Conservation (phyloP, 495 filamentous ascomycete species). For the Penicillium bovifimosum region DNA sequence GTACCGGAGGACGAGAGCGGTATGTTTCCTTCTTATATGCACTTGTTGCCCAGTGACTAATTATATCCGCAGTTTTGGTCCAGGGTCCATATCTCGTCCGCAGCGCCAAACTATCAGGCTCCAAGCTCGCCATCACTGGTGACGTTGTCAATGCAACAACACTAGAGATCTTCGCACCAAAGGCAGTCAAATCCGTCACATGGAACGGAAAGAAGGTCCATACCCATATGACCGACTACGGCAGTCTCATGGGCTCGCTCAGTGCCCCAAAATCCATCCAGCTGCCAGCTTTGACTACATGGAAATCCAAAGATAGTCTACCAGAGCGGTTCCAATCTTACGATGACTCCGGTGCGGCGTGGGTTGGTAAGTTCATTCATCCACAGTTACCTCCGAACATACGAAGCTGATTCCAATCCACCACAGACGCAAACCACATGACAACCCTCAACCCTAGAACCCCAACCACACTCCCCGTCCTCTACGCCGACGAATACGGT, state of each 20-base stretch:
- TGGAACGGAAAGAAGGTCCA: conserved; percentile 50
- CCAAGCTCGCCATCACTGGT: conserved; percentile 51
- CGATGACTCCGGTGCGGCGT: conserved; percentile 52
- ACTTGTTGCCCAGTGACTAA: background rate
- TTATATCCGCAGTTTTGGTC: conserved; percentile 45
- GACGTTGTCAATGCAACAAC: conserved; percentile 58
- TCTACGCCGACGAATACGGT: conserved; percentile 66
- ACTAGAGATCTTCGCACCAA: conserved; percentile 57
- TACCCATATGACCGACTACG: conserved; percentile 34
- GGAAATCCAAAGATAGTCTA: conserved; percentile 63
- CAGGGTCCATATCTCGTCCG: conserved; percentile 62
- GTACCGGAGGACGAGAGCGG: conserved; percentile 41
- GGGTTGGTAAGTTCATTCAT: conserved; percentile 44
- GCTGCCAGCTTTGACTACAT: conserved; percentile 51
- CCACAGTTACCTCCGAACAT: background rate
- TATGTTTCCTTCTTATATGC: conserved; percentile 15
- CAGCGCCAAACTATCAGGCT: conserved; percentile 42
- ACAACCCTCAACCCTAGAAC: conserved; percentile 55
- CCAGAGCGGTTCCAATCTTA: conserved; percentile 59
- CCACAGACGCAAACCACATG: conserved; percentile 40
- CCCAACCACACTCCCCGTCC: conserved; percentile 48
- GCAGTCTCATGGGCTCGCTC: conserved; percentile 46
- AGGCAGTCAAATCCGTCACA: conserved; percentile 40
- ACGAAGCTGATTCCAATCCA: conserved; percentile 32
- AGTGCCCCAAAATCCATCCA: conserved; percentile 36